Conservation (phyloP, 345 rosid species). For the Eucalyptus guilfoylei region DNA sequence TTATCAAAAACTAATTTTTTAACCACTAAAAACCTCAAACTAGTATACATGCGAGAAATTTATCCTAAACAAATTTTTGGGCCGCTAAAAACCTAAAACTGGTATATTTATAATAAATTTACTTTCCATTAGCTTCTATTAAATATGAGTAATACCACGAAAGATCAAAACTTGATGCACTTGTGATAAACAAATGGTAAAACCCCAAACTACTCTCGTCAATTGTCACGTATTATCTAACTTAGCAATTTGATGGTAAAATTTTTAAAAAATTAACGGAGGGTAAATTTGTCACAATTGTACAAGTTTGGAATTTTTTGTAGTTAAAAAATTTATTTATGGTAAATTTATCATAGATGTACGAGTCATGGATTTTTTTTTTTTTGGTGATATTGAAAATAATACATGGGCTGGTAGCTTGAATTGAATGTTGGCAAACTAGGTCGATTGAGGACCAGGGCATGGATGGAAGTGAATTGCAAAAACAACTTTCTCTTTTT, state of each 20-base stretch:
- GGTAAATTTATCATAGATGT: too few species aligned
- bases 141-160: too few species aligned
- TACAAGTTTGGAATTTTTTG: too few species aligned
- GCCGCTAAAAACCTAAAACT: accelerated
- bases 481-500: background rate
- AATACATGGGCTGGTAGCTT: accelerated
- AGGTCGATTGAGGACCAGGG: background rate
- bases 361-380: too few species aligned
- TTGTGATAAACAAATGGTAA: too few species aligned
- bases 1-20: too few species aligned
- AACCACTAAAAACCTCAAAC: accelerated
- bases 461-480: background rate
- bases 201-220: accelerated
- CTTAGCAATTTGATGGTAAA: accelerated
- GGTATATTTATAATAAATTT: too few species aligned
- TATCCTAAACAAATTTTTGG: too few species aligned
- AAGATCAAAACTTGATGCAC: too few species aligned
- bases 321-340: accelerated
- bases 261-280: accelerated
- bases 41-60: accelerated
- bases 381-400: background rate
- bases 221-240: accelerated
- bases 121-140: accelerated
- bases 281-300: too few species aligned
- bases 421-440: accelerated